A percentile compares a stretch with the other conserved stretches of the same genome.
Evolutionary conservation across 768 basidiomycete species (phyloP).

Genomic region (Leucogyrophana mollusca): DNA sequence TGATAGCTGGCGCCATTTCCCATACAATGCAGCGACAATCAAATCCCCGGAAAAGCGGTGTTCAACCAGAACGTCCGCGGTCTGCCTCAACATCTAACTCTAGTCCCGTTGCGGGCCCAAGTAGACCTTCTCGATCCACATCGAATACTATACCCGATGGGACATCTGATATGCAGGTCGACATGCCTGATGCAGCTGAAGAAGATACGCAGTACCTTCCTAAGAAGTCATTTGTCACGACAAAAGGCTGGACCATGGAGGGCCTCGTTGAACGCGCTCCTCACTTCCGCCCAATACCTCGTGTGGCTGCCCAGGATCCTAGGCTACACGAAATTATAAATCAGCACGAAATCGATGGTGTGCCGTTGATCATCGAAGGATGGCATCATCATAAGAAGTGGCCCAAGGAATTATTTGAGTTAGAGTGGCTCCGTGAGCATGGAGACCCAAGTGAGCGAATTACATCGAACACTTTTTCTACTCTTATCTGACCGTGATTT

Average conservation of each 20-base stretch:
- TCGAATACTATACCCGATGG: no score
- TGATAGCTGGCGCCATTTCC: no score
- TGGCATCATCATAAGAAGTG: constrained; percentile 57
- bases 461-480: constrained; percentile 10
- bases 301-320: constrained; percentile 30
- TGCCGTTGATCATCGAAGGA: constrained; percentile 63
- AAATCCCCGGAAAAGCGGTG: no score
- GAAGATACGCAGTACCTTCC: constrained; percentile 7
- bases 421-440: constrained; percentile 50
- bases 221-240: constrained; percentile 28
- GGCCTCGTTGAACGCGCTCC: constrained; percentile 34
- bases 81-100: no score
- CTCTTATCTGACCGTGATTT: constrained; percentile 7
- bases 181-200: constrained; percentile 3
- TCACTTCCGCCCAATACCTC: constrained; percentile 43
- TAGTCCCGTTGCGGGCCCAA: no score
- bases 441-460: constrained; percentile 23
- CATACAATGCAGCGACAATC: no score
- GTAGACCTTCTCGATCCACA: no score
- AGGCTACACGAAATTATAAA: constrained; percentile 35
- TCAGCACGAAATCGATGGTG: constrained; percentile 47
- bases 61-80: no score
- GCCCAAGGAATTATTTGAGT: constrained; percentile 51
- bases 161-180: constrained; percentile 1
- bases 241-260: constrained; percentile 51